A percentile compares a stretch with the other conserved stretches of the same genome.
Evolutionary conservation across 2,329 filamentous ascomycete species (phyloP).

Genomic region (Aureobasidium sp.): DNA sequence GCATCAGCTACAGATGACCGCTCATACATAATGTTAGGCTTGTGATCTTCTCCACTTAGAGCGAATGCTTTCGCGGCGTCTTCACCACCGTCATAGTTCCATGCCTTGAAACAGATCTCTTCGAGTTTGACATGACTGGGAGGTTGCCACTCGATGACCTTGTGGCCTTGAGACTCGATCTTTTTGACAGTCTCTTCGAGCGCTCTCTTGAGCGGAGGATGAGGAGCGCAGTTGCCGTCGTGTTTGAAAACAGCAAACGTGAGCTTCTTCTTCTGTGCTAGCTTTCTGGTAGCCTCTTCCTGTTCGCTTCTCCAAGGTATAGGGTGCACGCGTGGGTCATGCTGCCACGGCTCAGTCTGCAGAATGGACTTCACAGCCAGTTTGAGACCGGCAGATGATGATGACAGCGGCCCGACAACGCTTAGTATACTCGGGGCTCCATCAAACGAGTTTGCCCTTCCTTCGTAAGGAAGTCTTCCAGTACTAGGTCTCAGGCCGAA

Average conservation of each 20-base stretch:
- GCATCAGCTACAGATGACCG: constrained; percentile 30
- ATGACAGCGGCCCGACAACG: constrained; percentile 55
- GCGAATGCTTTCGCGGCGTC: constrained; percentile 42
- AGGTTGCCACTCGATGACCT: constrained; percentile 51
- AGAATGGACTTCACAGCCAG: constrained; percentile 50
- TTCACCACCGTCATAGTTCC: constrained; percentile 41
- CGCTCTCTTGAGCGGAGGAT: constrained; percentile 50
- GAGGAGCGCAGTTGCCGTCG: constrained; percentile 42
- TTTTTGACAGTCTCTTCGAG: constrained; percentile 42
- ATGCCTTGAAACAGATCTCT: constrained; percentile 29
- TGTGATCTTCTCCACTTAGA: constrained; percentile 47
- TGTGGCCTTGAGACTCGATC: constrained; percentile 46
- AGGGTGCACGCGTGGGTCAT: constrained; percentile 56
- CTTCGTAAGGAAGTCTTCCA: constrained; percentile 47
- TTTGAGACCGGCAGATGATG: constrained; percentile 45
- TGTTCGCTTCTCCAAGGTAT: constrained; percentile 53
- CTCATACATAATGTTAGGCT: constrained; percentile 35
- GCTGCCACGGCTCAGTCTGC: constrained; percentile 52
- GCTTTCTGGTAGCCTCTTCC: constrained; percentile 28
- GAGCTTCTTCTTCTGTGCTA: constrained; percentile 34
- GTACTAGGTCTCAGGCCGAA: constrained; percentile 47
- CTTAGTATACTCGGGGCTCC: constrained; percentile 56
- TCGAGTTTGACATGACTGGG: constrained; percentile 32
- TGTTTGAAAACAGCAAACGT: constrained; percentile 47
- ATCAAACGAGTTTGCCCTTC: constrained; percentile 53